phyloP scores from a whole-genome alignment of 345 rosid species.

The Psidium friedrichsthalianum region DNA sequence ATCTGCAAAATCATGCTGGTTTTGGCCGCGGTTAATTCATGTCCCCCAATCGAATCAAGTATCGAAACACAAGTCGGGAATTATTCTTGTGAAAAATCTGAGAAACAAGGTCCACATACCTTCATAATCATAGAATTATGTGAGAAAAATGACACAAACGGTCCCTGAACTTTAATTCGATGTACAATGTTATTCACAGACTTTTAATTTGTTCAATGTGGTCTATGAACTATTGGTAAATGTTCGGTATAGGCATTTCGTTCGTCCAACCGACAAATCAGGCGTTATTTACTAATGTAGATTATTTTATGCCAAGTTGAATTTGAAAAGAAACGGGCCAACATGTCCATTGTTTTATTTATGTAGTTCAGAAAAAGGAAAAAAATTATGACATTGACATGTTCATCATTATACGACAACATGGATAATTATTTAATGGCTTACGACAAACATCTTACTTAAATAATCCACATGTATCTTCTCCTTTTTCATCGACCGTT shows the following conservation, averaged over 20 bases:
- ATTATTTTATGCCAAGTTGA: neutral
- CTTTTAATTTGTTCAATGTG: neutral
- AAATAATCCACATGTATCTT: neutral
- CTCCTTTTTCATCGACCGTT: neutral
- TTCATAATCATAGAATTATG: too few relatives aligned
- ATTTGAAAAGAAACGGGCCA: neutral
- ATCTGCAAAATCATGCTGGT: too few relatives aligned
- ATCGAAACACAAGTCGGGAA: too few relatives aligned
- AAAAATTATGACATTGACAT: neutral
- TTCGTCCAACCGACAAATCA: rapidly evolving
- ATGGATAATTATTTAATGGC: rapidly evolving
- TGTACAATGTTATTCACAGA: neutral
- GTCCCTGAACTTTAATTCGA: neutral
- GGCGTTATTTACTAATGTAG: neutral
- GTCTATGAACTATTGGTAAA: neutral
- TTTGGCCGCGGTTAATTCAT: too few relatives aligned
- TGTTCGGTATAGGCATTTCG: neutral
- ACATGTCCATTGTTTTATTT: neutral
- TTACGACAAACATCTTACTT: neutral
- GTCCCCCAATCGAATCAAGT: too few relatives aligned
- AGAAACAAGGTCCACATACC: too few relatives aligned
- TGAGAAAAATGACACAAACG: neutral
- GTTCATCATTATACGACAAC: neutral
- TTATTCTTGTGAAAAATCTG: too few relatives aligned
- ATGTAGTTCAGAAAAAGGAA: neutral